Conservation (phyloP, 352 stramenopile species). For the Globisporangium nagaii region DNA sequence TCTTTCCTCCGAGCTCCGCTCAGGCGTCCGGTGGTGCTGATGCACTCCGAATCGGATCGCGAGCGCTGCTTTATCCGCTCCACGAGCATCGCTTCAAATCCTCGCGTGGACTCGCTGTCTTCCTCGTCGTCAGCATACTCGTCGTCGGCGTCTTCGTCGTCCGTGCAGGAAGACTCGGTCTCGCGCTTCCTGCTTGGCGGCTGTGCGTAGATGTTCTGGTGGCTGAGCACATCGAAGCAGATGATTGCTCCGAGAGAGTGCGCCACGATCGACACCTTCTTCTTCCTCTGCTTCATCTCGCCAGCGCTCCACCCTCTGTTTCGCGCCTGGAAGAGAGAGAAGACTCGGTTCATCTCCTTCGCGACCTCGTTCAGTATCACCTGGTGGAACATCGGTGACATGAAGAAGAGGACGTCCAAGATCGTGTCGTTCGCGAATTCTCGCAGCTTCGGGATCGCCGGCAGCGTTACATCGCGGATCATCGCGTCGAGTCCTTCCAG, state of each 20-base stretch:
- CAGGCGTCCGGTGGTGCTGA: background rate
- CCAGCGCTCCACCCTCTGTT: conserved; percentile 36
- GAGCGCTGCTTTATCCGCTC: conserved; percentile 29
- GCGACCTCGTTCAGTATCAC: conserved; percentile 90
- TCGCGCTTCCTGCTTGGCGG: conserved; percentile 15
- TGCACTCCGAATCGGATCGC: conserved; percentile 33
- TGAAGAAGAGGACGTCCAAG: conserved; percentile 91
- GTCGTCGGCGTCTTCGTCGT: conserved; percentile 22
- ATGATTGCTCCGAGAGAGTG: conserved; percentile 91
- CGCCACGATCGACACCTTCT: conserved; percentile 84
- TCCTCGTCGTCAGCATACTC: conserved; percentile 32
- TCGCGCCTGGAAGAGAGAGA: conserved; percentile 62
- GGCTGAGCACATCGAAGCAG: conserved; percentile 88
- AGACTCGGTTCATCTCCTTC: conserved; percentile 89
- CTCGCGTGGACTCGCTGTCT: conserved; percentile 23
- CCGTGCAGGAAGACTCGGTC: conserved; percentile 11
- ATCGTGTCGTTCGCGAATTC: conserved; percentile 92
- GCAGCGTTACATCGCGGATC: conserved; percentile 71
- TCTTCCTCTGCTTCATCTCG: conserved; percentile 23
- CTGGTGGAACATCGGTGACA: conserved; percentile 90
- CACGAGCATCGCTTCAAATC: conserved; percentile 27
- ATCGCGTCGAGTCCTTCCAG: conserved; percentile 63
- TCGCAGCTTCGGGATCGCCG: conserved; percentile 87
- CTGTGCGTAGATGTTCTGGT: conserved; percentile 49
- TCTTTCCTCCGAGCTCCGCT: conserved; percentile 8